Base-by-base conservation (phyloP, 2,329 filamentous ascomycete genomes). In the Piedraia hortae region DNA sequence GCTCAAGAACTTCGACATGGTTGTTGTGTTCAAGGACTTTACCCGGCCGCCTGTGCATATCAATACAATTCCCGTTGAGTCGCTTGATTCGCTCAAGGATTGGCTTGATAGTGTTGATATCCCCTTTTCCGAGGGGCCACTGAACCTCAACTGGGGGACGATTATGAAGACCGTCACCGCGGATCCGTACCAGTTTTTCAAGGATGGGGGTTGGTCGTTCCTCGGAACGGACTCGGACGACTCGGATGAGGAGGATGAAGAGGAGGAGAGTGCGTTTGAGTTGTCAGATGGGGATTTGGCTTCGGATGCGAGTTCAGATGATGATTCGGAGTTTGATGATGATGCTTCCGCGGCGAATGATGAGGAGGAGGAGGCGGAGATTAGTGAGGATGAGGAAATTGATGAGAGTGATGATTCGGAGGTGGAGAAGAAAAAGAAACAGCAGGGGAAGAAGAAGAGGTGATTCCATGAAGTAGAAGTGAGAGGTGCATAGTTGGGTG, bases 111-210 rank as follows among this genome's bases (percentile, higher is more conserved):
- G 71, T 1, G 80, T 85, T 21, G 82, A 97, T 40, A 89, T 97
- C 39, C 69, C 85, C 10, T 93, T 69, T 53, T 73, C 66, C 7
- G 88, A 97, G 47, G 85, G 85, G 26, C 85, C 82, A 1, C 64
- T 97, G 34, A 97, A 97, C 51, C 59, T 97, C 26, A 93, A 93
- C 56, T 97, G 85, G 85, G 72, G 74, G 6, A 90, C 80, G 9
- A 97, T 97, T 42, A 97, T 97, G 78, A 97, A 97, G 59, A 97
- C 85, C 0, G 80, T 97, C 12, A 82, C 73, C 10, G 68, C 72
- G 16, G 80, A 97, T 42, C 75, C 85, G 2, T 82, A 97, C 42
- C 64, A 71, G 35, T 97, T 97, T 62, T 97, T 91, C 46, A 63
- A 59, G 3, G 82, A 93, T 31, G 85, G 88, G 14, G 85, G 85